Conservation (phyloP, 2,329 filamentous ascomycete genomes). For the Uncinocarpus reesii region DNA sequence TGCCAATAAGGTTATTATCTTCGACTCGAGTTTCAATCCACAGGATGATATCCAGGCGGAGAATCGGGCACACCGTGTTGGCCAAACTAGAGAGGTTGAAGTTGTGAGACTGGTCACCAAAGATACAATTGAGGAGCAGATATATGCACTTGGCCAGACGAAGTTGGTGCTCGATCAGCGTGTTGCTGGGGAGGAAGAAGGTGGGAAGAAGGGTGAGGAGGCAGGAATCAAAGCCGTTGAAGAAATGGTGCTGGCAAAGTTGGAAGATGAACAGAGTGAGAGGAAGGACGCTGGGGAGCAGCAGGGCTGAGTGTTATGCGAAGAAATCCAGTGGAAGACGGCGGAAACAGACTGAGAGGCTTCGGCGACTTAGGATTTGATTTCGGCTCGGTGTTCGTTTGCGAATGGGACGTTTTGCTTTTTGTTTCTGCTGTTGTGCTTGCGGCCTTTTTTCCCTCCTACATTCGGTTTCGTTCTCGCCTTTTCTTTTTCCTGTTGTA, state of each 20-base stretch:
- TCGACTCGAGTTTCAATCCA: slow-evolving; percentile 94
- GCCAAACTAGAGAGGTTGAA: slow-evolving; percentile 82
- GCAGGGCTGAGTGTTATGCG: neutral
- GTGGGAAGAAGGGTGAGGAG: slow-evolving; percentile 42
- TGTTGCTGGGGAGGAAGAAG: slow-evolving; percentile 50
- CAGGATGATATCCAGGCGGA: slow-evolving; percentile 98
- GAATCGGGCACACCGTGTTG: slow-evolving; percentile 89
- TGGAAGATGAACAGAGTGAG: slow-evolving; percentile 19
- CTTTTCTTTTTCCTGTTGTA: neutral
- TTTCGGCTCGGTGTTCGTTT: slow-evolving; percentile 1
- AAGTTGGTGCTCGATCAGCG: slow-evolving; percentile 81
- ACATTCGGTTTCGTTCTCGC: too few relatives aligned
- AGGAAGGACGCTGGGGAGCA: neutral
- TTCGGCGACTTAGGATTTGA: neutral
- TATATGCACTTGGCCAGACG: slow-evolving; percentile 79
- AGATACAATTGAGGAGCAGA: slow-evolving; percentile 83
- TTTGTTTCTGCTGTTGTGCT: neutral
- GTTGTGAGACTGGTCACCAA: slow-evolving; percentile 73
- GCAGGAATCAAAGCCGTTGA: slow-evolving; percentile 42
- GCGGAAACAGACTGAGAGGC: neutral
- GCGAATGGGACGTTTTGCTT: neutral
- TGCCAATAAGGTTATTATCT: slow-evolving; percentile 96
- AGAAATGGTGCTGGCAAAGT: slow-evolving; percentile 40
- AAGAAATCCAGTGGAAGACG: neutral
- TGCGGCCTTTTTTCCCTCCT: too few relatives aligned